These are phyloP conservation scores for Sphagnum fallax DNA, from an alignment of 228 moss, liverwort and hornwort species.

Conservation along the genomic window DNA sequence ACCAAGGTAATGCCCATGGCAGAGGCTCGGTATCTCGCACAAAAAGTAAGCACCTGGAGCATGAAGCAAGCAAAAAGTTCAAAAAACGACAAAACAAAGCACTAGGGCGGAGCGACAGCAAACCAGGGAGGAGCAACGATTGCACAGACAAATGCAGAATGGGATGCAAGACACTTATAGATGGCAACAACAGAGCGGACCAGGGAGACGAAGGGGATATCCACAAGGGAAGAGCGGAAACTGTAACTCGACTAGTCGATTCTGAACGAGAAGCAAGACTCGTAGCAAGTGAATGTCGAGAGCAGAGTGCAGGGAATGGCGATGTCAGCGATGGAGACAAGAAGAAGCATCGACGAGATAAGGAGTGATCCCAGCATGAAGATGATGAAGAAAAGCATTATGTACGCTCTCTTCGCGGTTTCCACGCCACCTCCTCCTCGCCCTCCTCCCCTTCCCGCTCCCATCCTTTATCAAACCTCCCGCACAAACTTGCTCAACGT, in stretches of 20 bases:
- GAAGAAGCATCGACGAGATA: conserved; percentile 37
- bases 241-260: conserved; percentile 50
- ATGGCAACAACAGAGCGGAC: conserved; percentile 42
- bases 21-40: conserved; percentile 41
- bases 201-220: conserved; percentile 46
- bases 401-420: conserved; percentile 29
- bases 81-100: no score
- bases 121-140: no score
- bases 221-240: conserved; percentile 41
- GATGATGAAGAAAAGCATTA: conserved; percentile 39
- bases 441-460: no score
- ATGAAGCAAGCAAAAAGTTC: no score
- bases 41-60: conserved; percentile 31
- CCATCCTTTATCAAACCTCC: no score
- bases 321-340: conserved; percentile 43
- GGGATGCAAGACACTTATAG: conserved; percentile 11
- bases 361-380: conserved; percentile 48
- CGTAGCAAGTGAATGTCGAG: conserved; percentile 39
- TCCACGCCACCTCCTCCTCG: conserved; percentile 24
- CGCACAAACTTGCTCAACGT: no score
- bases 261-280: conserved; percentile 39
- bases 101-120: no score
- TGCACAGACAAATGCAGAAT: no score
- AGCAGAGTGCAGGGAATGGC: conserved; percentile 12
- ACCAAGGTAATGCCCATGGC: conserved; percentile 40